Percentiles rank a stretch among this genome's conserved stretches.
Evolutionary conservation across 2,329 filamentous ascomycete genomes (phyloP).

Genomic region (Penicillium sp.): DNA sequence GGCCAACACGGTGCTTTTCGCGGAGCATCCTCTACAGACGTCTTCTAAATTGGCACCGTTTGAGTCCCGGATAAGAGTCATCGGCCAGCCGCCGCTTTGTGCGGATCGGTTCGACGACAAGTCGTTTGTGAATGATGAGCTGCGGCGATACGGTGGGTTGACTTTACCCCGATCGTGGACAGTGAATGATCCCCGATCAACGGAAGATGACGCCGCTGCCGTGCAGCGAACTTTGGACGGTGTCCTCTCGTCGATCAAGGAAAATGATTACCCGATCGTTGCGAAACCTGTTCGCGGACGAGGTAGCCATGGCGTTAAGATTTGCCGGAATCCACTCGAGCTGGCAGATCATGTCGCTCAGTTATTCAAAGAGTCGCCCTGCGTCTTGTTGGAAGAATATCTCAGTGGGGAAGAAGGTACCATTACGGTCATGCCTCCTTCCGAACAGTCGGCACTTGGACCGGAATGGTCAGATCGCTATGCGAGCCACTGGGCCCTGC

Average conservation of each 20-base stretch:
- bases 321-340: slow-evolving; percentile 38
- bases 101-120: slow-evolving; percentile 55
- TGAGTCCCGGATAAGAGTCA: slow-evolving; percentile 35
- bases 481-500: slow-evolving; percentile 45
- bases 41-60: slow-evolving; percentile 34
- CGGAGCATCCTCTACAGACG: slow-evolving; percentile 48
- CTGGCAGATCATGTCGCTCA: slow-evolving; percentile 34
- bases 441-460: neutral
- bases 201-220: neutral
- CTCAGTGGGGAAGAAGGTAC: slow-evolving; percentile 51
- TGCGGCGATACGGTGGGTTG: slow-evolving; percentile 39
- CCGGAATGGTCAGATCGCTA: neutral
- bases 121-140: slow-evolving; percentile 46
- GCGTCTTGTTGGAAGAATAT: slow-evolving; percentile 50
- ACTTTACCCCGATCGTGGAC: slow-evolving; percentile 43
- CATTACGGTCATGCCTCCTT: slow-evolving; percentile 53
- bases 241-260: slow-evolving; percentile 13
- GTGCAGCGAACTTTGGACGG: neutral
- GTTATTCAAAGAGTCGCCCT: slow-evolving; percentile 38
- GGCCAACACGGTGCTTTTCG: slow-evolving; percentile 54
- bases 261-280: slow-evolving; percentile 41
- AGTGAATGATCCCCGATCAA: slow-evolving; percentile 19
- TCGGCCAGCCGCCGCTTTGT: slow-evolving; percentile 49
- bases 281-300: slow-evolving; percentile 51
- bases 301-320: slow-evolving; percentile 51